These are phyloP conservation scores for Circinella minor DNA, from an alignment of 371 early-diverging fungal genomes.

Conservation along the genomic window DNA sequence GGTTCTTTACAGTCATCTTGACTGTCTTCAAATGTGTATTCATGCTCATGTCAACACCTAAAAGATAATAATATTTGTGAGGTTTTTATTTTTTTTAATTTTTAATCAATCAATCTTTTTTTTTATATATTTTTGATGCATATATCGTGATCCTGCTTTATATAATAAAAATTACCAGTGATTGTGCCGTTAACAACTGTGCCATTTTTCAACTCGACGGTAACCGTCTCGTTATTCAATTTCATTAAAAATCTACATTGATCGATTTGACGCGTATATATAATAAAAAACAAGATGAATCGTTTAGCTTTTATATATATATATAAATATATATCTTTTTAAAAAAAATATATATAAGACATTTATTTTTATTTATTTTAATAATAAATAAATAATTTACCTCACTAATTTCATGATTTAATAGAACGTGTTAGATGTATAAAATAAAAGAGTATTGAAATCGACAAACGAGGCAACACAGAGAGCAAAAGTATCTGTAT, in stretches of 20 bases:
- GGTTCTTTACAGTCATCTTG: slow-evolving; percentile 96
- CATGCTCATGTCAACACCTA: slow-evolving; percentile 98
- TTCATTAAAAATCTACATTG: slow-evolving; percentile 92
- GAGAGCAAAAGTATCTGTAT: no score
- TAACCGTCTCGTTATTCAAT: slow-evolving; percentile 92
- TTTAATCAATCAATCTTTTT: not conserved
- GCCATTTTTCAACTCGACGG: slow-evolving; percentile 96
- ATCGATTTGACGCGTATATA: slow-evolving; percentile 2
- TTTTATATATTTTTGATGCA: no score
- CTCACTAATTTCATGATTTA: slow-evolving; percentile 15
- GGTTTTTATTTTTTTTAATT: no score
- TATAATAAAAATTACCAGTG: slow-evolving; percentile 56
- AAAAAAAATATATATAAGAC: not conserved
- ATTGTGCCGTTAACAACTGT: slow-evolving; percentile 95
- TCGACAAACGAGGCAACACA: no score
- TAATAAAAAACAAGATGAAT: not conserved
- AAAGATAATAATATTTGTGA: no score
- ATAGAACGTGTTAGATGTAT: no score
- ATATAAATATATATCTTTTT: not conserved
- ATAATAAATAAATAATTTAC: not conserved
- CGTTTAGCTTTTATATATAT: not conserved
- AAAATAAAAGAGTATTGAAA: no score
- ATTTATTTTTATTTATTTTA: not conserved
- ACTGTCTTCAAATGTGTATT: slow-evolving; percentile 98
- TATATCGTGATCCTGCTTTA: no score